Evolutionary conservation across 192 early-diverging fungal species (phyloP), one percentile per base, ranked within the genome.

Genomic region (Mortierella hygrophila): DNA sequence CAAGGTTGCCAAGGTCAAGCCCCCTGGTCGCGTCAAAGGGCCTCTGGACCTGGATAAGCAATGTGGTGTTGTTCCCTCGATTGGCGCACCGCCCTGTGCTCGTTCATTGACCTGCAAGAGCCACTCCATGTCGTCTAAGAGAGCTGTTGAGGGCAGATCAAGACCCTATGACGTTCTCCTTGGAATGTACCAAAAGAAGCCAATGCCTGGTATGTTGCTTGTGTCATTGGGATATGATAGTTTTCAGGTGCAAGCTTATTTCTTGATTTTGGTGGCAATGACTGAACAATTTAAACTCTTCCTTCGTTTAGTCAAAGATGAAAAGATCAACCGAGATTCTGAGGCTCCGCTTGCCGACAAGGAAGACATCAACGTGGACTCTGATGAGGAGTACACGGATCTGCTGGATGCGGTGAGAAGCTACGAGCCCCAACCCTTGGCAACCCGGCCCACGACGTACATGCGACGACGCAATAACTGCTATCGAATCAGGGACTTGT

Each of bases 51-150:
- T 97, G 80, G 97, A 99, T 86, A 94, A 93, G 74, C 96, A 98
- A 76, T 99, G 98, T 80, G 98, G 97, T 77, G 97, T 98, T 21
- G 71, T 93, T 38, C 72, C 83, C 46, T 81, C 89, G 35, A 92
- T 93, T 2, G 93, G 91, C 46, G 91, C 90, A 18, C 71, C 85
- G 63, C 92, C 92, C 0, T 99, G 98, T 88, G 90, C 93, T 65
- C 95, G 98, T 57, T 96, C 97, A 60, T 92, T 99, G 20, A 99
- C 97, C 40, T 99, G 98, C 90, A 99, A 99, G 83, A 97, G 96
- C 7, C 98, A 99, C 76, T 94, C 95, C 41, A 96, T 99, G 91
- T 94, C 93, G 2, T 90, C 92, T 54, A 99, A 99, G 84, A 92
- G 97, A 44, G 91, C 91, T 3, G 98, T 99, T 15, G 87, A 88